These are phyloP conservation scores for Wickerhamomyces sp. DNA, from an alignment of 1,139 yeast species.

Conservation along the genomic window DNA sequence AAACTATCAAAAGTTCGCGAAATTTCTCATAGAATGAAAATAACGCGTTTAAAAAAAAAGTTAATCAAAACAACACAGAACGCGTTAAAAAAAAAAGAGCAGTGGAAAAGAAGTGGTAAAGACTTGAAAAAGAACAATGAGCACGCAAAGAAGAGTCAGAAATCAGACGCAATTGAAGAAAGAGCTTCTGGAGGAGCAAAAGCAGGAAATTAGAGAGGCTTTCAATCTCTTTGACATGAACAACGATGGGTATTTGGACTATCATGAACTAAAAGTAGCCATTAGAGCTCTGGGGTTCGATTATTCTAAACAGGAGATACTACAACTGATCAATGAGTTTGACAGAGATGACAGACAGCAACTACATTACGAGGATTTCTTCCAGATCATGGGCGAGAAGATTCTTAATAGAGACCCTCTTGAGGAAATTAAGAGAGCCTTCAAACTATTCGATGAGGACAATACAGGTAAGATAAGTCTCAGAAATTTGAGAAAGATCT, in stretches of 20 bases:
- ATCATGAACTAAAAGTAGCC: conserved; percentile 89
- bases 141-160: conserved; percentile 2
- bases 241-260: conserved; percentile 84
- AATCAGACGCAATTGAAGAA: conserved; percentile 35
- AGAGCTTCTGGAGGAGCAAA: conserved; percentile 83
- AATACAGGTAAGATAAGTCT: conserved; percentile 80
- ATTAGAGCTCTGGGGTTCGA: conserved; percentile 94
- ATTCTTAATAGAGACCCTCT: conserved; percentile 76
- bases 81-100: neutral
- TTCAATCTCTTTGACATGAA: conserved; percentile 91
- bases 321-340: conserved; percentile 75
- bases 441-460: conserved; percentile 85
- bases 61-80: neutral
- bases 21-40: neutral
- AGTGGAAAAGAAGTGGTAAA: neutral
- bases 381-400: conserved; percentile 22
- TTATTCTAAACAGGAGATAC: conserved; percentile 70
- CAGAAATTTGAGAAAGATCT: conserved; percentile 80
- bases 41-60: neutral
- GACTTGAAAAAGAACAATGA: neutral
- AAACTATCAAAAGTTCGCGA: neutral
- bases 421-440: conserved; percentile 90
- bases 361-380: conserved; percentile 80
- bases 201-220: conserved; percentile 91
- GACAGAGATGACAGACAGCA: conserved; percentile 72